Conservation (phyloP, 768 basidiomycete species). For the Polyporus arcularius region DNA sequence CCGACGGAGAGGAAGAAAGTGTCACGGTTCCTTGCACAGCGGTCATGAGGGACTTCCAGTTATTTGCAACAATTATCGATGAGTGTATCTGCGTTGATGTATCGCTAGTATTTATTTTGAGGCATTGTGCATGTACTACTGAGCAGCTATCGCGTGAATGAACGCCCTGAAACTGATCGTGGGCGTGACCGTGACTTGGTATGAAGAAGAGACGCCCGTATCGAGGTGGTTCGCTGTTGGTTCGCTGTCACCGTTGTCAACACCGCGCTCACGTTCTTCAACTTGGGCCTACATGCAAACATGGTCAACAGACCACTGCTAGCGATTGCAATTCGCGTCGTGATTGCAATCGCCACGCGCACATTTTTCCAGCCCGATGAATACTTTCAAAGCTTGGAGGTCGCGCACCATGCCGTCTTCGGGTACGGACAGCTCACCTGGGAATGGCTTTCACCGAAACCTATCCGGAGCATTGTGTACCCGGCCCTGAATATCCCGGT, state of each 20-base stretch:
- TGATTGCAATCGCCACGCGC: slow-evolving; percentile 66
- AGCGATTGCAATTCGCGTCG: slow-evolving; percentile 42
- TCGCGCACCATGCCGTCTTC: slow-evolving; percentile 85
- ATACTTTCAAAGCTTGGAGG: slow-evolving; percentile 92
- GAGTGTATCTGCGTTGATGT: slow-evolving; percentile 2
- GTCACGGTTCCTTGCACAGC: slow-evolving; percentile 29
- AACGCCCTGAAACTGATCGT: too few species aligned
- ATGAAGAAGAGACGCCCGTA: too few species aligned
- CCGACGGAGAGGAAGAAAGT: slow-evolving; percentile 19
- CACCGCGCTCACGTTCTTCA: background rate
- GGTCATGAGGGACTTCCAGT: slow-evolving; percentile 4
- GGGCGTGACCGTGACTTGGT: too few species aligned
- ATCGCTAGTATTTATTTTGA: slow-evolving; percentile 12
- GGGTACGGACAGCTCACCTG: slow-evolving; percentile 93
- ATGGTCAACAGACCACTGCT: slow-evolving; percentile 4
- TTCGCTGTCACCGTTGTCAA: background rate
- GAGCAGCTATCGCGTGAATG: too few species aligned
- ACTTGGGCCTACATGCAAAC: background rate
- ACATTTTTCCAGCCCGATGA: slow-evolving; percentile 98
- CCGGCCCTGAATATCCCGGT: slow-evolving; percentile 79
- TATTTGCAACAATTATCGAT: background rate
- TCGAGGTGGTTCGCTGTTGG: too few species aligned
- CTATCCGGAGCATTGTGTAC: slow-evolving; percentile 81
- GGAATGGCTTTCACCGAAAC: slow-evolving; percentile 82
- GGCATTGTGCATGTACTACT: background rate